Conservation (phyloP, 495 filamentous ascomycete species). For the Margaritispora aquatica region DNA sequence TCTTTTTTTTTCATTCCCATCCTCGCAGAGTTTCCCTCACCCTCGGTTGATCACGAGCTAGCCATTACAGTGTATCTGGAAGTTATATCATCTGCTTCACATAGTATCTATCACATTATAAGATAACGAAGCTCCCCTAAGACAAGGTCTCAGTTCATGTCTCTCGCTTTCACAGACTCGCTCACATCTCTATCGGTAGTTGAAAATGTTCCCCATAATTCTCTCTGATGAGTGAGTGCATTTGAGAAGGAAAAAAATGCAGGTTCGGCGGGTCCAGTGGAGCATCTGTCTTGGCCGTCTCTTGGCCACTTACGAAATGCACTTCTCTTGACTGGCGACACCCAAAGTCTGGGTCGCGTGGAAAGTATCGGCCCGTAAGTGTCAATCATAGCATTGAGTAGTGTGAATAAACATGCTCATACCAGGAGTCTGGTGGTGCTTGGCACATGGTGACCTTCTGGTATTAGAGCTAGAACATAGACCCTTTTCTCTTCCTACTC, state of each 20-base stretch:
- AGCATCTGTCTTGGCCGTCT: background rate
- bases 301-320: background rate
- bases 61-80: no score
- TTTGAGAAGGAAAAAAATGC: constrained; percentile 1
- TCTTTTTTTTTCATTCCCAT: no score
- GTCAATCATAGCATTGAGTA: no score
- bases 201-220: background rate
- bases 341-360: background rate
- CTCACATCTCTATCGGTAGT: no score
- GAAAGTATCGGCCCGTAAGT: background rate
- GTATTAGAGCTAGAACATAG: background rate
- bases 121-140: no score
- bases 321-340: background rate
- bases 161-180: no score
- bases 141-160: background rate
- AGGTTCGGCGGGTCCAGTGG: background rate
- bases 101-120: no score
- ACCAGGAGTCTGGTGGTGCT: background rate
- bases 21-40: no score
- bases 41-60: no score
- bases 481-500: background rate
- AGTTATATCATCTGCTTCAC: no score
- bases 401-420: constrained; percentile 7
- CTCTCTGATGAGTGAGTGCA: background rate
- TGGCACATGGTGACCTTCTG: background rate